Base-by-base conservation (phyloP, 805 yeast species). In the Myxozyma kluyveri region DNA sequence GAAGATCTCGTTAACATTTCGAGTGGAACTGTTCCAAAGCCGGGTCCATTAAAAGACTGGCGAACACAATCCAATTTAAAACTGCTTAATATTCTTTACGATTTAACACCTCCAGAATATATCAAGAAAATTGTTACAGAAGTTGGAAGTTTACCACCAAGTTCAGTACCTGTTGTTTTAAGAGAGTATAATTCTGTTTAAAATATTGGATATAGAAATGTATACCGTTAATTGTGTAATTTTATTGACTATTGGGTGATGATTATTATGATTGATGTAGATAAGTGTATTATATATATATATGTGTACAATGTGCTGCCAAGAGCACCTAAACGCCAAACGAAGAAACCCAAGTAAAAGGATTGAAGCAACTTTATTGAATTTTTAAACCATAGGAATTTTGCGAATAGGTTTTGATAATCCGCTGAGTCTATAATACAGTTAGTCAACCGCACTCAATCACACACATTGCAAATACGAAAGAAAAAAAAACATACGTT, bases 151-250 rank as follows among this genome's bases (percentile, higher is more conserved):
- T 76, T 93, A 61, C 99, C 99, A 9, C 96, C 99, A 39, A 86
- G 95, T n/a, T 88, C 98, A 1, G 98, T 93, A 52, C 99, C 99
- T 24, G 98, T 93, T 44, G 88, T 93, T 56, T 74, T 93, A 63
- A 81, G 98, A 71, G 99, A 93, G 69, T 93, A 91, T 69, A 88
- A 88, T 65, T n/a, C 46, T 42, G 40, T 43, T 17, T 42, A 32
- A 14, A 29, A 29, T 9, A 29, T 29, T 9, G 9, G 33, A 9
- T 29, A 14, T 29, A 29, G 33, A 9, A 9, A 29, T 9, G 33
- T 29, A 29, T n/a, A n/a, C n/a, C n/a, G n/a, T 9, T 29, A 9
- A 1, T 10, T 10, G 29, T 27, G 42, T 39, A 3, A 10, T 12
- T 4, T n/a, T 24, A n/a, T 29, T 29, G 12, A 29, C 33, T n/a